A percentile compares a stretch with the other conserved stretches of the same genome.
Conservation (phyloP, 441 rosid species). For the Daphne laureola region DNA sequence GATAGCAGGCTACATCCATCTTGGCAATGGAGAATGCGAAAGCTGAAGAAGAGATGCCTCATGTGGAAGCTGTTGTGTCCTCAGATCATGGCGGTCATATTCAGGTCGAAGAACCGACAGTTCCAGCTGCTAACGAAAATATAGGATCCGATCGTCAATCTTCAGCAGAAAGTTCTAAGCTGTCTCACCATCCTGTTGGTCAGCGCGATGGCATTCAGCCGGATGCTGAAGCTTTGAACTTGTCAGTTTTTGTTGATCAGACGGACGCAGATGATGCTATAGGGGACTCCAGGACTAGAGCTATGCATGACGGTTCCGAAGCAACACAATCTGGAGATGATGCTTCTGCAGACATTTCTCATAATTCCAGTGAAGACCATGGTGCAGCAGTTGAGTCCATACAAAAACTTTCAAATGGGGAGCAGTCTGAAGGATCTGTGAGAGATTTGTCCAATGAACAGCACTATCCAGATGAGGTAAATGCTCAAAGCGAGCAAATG, state of each 20-base stretch:
- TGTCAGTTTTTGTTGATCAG: constrained; percentile 15
- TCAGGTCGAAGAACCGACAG: constrained; percentile 13
- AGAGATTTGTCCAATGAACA: not conserved
- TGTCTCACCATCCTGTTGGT: constrained; percentile 12
- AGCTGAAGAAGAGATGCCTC: constrained; percentile 28
- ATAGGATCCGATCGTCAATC: constrained; percentile 19
- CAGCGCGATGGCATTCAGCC: constrained; percentile 16
- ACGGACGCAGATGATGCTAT: constrained; percentile 17
- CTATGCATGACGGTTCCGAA: constrained; percentile 14
- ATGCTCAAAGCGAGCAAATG: not conserved
- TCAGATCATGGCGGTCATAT: constrained; percentile 12
- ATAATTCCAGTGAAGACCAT: constrained; percentile 12
- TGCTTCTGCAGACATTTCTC: constrained; percentile 18
- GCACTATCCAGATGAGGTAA: not conserved
- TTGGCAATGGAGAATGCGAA: constrained; percentile 51
- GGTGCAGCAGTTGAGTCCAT: not conserved
- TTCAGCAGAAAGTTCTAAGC: constrained; percentile 23
- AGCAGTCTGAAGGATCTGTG: constrained; percentile 1
- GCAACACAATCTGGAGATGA: constrained; percentile 23
- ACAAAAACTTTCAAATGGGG: constrained; percentile 2
- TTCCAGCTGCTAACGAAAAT: constrained; percentile 23
- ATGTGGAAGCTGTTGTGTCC: constrained; percentile 24
- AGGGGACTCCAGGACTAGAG: constrained; percentile 23
- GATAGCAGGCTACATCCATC: constrained; percentile 13
- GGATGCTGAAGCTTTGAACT: constrained; percentile 18